These are phyloP conservation scores for Kwoniella shivajii DNA, from an alignment of 1,284 basidiomycete genomes.

Conservation along the genomic window DNA sequence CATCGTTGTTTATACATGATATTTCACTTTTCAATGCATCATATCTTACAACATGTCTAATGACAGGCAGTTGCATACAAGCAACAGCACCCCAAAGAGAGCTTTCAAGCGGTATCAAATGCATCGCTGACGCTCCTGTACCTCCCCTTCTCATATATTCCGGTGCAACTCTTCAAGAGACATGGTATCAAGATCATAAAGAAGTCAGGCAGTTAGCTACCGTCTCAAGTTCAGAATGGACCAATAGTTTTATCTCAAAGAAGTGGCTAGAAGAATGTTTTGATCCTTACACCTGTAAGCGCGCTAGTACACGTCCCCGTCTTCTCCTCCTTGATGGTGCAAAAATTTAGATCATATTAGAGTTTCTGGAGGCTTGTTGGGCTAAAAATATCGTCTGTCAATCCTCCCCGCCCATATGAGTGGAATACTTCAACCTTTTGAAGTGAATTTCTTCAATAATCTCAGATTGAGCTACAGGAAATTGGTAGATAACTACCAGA, in stretches of 20 bases:
- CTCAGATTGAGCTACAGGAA: slow-evolving; percentile 9
- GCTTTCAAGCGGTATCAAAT: too few species aligned
- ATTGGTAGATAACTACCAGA: slow-evolving; percentile 7
- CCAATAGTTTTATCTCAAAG: background rate
- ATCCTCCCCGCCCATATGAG: slow-evolving; percentile 14
- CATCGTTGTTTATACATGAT: too few species aligned
- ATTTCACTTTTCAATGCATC: too few species aligned
- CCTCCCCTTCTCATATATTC: slow-evolving; percentile 18
- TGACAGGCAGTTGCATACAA: too few species aligned
- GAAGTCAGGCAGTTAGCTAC: background rate
- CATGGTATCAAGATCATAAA: slow-evolving; percentile 2
- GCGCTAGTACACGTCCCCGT: slow-evolving; percentile 1
- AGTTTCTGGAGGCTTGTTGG: slow-evolving; percentile 18
- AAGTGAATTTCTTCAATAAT: slow-evolving; percentile 16
- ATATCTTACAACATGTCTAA: too few species aligned
- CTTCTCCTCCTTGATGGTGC: slow-evolving; percentile 22
- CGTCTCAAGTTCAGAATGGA: slow-evolving; percentile 1
- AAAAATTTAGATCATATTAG: slow-evolving; percentile 2
- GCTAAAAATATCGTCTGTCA: slow-evolving; percentile 10
- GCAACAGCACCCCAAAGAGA: too few species aligned
- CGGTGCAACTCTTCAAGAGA: slow-evolving; percentile 3
- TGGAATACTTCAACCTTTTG: slow-evolving; percentile 15
- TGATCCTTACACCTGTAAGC: slow-evolving; percentile 9
- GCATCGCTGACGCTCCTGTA: slow-evolving; percentile 9
- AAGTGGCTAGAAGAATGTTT: slow-evolving; percentile 12